Base-by-base conservation (phyloP, 2,329 filamentous ascomycete genomes). In the Aureobasidium musti region DNA sequence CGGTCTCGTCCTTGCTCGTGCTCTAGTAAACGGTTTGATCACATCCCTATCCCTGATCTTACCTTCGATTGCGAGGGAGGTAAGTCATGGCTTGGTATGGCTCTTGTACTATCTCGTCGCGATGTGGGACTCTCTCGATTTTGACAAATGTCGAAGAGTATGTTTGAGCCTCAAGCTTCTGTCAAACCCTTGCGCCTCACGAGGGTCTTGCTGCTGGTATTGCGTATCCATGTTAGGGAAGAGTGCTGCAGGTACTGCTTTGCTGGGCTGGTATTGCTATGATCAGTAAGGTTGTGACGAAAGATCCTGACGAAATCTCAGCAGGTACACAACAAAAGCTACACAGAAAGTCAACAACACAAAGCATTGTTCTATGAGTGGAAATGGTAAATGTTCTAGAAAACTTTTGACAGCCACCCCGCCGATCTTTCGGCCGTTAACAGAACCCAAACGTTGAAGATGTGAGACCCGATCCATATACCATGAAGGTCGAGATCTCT, bases 381-480 rank as follows among this genome's bases (percentile, higher is more conserved):
- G 28, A 60, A 19, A 47, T 17, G 28, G 45, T 21, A 50, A 39
- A 33, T 41, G 45, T 52, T 63, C 59, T 63, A 50, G 59, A 63
- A 49, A 23, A 37, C 26, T 4, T 11, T 13, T 26, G 59, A 50
- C 30, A 49, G 28, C 59, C 30, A 39, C 39, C 37, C 54, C 26
- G 45, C 45, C 59, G 59, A 33, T 50, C 33, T 63, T 63, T 50
- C 59, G 45, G 59, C 45, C 56, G 59, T 37, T 63, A 63, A 28
- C 30, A 28, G 33, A 49, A 37, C 30, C n/a, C 23, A 26, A 63
- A 41, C 59, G 45, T 63, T 50, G 59, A 39, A 37, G 17, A 50
- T 63, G 28, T 63, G 59, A 63, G 59, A 63, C 59, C 43, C 59
- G 59, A 60, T 47, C 56, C 56, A 60, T 60, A 41, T 23, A 60